Evolutionary conservation across 345 rosid species (phyloP), one percentile per base, ranked within the genome.

Genomic region (Rhizophora mangle): DNA sequence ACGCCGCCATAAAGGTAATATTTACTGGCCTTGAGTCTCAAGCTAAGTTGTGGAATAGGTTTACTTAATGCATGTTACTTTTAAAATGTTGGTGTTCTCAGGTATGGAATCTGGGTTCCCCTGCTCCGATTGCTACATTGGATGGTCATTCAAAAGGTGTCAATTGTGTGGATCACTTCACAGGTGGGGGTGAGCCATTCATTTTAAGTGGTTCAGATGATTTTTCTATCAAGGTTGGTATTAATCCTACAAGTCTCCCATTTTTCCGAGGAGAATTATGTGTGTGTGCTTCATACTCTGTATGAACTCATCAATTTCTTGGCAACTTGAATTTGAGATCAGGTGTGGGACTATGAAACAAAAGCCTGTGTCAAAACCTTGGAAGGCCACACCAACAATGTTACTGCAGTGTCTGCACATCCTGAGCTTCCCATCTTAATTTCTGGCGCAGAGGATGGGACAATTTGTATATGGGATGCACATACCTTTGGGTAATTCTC

Each of bases 331-430:
- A 69, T 9, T 21, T n/a, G 27, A 1, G 39, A 52, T 0, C 53
- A 80, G 80, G 68, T 78, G 19, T 81, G 80, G 82, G 78, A 81
- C 31, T 60, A 11, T 9, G 75, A 78, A 29, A 58, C 68, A 29
- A 75, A 67, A 49, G 52, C 30, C 0, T 72, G 79, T 22, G 15
- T 82, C 32, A 71, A 69, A 22, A 75, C 78, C 31, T 67, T 82
- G 18, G 78, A 82, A 68, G 73, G 80, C 15, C 70, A 82, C 32
- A 47, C 70, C 3, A 63, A 78, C 63, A 69, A 78, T 32, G 80
- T 82, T 13, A 62, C 73, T 1, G 60, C 74, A 21, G 22, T 68
- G 1, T 34, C 67, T 63, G 65, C 21, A 1, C 78, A 72, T 69
- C 74, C 82, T 5, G 51, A 72, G 18, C 29, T 75, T 62, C 79